Evolutionary conservation across 2,329 filamentous ascomycete genomes (phyloP), one percentile per base, ranked within the genome.

Genomic region (Diaporthe citri): DNA sequence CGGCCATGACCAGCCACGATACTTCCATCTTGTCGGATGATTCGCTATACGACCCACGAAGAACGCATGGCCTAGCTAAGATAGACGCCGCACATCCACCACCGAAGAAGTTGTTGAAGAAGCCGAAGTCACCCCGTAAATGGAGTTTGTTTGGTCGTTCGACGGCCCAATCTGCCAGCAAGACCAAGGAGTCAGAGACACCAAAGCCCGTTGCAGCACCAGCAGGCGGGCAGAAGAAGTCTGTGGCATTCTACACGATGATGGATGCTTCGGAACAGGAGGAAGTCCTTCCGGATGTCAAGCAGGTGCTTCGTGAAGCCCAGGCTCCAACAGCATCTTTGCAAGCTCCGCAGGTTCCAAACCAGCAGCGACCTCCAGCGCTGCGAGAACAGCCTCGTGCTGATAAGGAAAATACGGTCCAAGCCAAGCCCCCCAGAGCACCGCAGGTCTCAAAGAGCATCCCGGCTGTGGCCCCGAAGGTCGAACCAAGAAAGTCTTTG

Each of bases 121-220:
- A 86, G 71, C 80, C 87, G 1, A 88, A 86, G 57, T 90, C 89
- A 36, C 90, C 90, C 34, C 87, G 88, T 10, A 91, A 89, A 78
- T 93, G 91, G 91, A 92, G 92, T 77, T 80, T 92, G 17, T 93
- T 93, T 77, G 87, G 90, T 66, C 86, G 90, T 62, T 88, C 88
- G 0, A 88, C 90, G 41, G 86, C 82, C 48, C 84, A 86, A 56
- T 79, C 85, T 3, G 80, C 81, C 8, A 77, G 79, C 77, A 77
- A 77, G 3, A 87, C 86, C 74, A 85, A 85, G 75, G 81, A 80
- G 22, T 79, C 83, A 7, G 83, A 85, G 34, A 80, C 82, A 8
- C 78, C 82, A 5, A 78, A 82, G 2, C 85, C 89, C n/a, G 80
- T 87, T 0, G 86, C 87, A 3, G 85, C 88, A 1, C 85, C 88